phyloP scores from a whole-genome alignment of 257 asterid genomes.

The Rauvolfia tetraphylla region DNA sequence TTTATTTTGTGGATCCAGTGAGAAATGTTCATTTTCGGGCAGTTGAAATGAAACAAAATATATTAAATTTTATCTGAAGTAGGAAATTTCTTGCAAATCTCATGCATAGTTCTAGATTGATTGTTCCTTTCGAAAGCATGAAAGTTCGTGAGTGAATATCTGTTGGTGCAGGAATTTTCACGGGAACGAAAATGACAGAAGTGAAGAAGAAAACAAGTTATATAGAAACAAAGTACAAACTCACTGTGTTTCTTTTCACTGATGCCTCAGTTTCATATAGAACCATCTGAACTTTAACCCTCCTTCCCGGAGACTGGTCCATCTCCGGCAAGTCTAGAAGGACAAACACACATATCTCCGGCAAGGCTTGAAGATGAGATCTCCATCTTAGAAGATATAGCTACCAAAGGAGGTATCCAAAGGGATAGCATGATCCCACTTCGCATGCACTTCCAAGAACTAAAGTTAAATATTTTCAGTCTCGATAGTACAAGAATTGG shows the following conservation, averaged over 20 bases:
- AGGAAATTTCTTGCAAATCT: background rate
- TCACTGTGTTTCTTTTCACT: background rate
- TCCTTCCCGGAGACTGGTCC: background rate
- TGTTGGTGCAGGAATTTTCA: slow-evolving; percentile 11
- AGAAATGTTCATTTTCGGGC: background rate
- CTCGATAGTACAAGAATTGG: slow-evolving; percentile 61
- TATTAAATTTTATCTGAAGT: background rate
- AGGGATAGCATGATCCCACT: slow-evolving; percentile 69
- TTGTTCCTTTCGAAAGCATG: background rate
- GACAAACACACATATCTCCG: slow-evolving; percentile 23
- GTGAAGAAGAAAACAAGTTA: background rate
- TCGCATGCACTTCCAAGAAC: background rate
- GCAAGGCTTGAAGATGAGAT: background rate
- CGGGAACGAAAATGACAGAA: slow-evolving; percentile 2
- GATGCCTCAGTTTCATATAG: slow-evolving; percentile 7
- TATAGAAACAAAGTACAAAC: background rate
- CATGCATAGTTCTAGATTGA: background rate
- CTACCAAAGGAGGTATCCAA: slow-evolving; percentile 67
- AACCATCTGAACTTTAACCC: background rate
- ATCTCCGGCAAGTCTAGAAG: background rate
- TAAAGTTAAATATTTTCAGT: slow-evolving; percentile 42
- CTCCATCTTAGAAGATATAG: slow-evolving; percentile 40
- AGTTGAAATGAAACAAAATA: background rate
- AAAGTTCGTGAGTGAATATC: background rate
- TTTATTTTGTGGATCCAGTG: background rate